phyloP scores from a whole-genome alignment of 352 stramenopile species.

The Blastocystis sp. region DNA sequence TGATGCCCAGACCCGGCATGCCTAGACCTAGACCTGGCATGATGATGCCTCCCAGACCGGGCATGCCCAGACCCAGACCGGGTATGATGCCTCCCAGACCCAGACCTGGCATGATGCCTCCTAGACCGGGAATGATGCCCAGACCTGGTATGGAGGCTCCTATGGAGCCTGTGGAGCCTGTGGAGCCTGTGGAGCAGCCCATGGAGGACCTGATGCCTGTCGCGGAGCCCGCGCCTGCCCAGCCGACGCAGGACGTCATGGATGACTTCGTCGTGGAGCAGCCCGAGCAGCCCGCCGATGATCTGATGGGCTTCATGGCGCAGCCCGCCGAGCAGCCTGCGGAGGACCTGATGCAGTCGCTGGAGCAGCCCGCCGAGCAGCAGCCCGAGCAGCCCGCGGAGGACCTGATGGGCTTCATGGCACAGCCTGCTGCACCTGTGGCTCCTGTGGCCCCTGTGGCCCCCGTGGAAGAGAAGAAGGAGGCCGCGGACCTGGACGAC shows the following conservation, averaged over 20 bases:
- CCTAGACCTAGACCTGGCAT: conserved; percentile 42
- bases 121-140: neutral
- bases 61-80: conserved; percentile 1
- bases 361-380: neutral
- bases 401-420: neutral
- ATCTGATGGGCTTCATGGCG: neutral
- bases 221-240: neutral
- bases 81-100: conserved; percentile 49
- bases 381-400: neutral
- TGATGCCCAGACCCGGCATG: conserved; percentile 43
- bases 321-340: neutral
- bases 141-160: too few species aligned
- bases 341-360: neutral
- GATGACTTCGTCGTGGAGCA: neutral
- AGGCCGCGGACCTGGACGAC: neutral
- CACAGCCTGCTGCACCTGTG: neutral
- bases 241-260: neutral
- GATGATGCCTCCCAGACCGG: conserved; percentile 15
- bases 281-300: neutral
- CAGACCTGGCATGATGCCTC: conserved; percentile 1
- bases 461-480: neutral
- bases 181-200: neutral
- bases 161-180: neutral
- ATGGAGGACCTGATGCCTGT: neutral
- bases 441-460: neutral